Conservation (phyloP, 495 filamentous ascomycete genomes). For the Penicillium paradoxum region DNA sequence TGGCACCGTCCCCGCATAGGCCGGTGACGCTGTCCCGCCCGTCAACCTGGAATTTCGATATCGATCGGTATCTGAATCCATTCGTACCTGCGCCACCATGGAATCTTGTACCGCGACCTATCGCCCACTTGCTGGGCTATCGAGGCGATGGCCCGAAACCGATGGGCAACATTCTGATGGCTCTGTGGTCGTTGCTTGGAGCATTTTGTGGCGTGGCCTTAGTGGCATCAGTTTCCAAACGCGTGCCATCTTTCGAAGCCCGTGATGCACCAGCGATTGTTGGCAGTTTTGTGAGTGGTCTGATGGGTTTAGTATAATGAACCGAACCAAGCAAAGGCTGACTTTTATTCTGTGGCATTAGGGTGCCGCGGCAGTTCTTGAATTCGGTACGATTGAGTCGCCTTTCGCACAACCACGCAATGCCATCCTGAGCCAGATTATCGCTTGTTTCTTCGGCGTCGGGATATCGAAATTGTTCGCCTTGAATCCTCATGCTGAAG, state of each 20-base stretch:
- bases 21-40: constrained; percentile 6
- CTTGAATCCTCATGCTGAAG: constrained; percentile 39
- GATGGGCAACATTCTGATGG: constrained; percentile 35
- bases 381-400: constrained; percentile 70
- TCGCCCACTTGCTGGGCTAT: constrained; percentile 42
- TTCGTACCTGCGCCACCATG: constrained; percentile 49
- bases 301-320: not conserved
- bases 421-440: constrained; percentile 63
- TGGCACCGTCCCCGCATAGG: constrained; percentile 4
- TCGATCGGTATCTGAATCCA: constrained; percentile 61
- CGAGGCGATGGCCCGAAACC: constrained; percentile 25
- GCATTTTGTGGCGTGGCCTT: constrained; percentile 42
- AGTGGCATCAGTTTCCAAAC: constrained; percentile 36
- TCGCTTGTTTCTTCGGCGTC: constrained; percentile 64
- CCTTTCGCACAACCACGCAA: constrained; percentile 83
- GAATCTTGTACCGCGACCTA: constrained; percentile 31
- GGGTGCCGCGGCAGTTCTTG: constrained; percentile 74
- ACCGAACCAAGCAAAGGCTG: not conserved
- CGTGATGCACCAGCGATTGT: constrained; percentile 36
- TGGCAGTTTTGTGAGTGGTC: constrained; percentile 39
- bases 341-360: constrained; percentile 17
- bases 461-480: constrained; percentile 68
- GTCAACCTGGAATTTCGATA: constrained; percentile 52
- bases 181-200: constrained; percentile 42
- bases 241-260: constrained; percentile 34